Percentiles rank a stretch among this genome's conserved stretches.
phyloP scores from a whole-genome alignment of 768 basidiomycete species.

The Basidioascus undulatus region DNA sequence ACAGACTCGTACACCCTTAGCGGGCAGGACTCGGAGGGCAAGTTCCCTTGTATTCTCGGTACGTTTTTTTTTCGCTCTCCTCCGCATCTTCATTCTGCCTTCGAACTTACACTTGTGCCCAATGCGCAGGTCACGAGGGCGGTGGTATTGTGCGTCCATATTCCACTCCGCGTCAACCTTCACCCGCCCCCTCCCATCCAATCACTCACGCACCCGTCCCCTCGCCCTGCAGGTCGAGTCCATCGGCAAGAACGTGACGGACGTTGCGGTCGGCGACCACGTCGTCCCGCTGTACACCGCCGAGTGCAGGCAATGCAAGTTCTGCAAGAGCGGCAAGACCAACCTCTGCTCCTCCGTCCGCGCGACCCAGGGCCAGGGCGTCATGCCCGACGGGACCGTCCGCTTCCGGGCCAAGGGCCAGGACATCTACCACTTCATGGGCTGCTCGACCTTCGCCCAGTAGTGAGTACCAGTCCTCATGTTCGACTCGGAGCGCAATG shows the following conservation, averaged over 20 bases:
- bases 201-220: background rate
- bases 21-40: conserved; percentile 76
- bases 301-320: conserved; percentile 94
- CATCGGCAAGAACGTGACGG: conserved; percentile 86
- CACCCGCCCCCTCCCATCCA: background rate
- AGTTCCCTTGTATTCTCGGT: conserved; percentile 13
- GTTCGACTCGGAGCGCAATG: background rate
- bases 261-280: conserved; percentile 63
- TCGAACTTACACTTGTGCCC: conserved; percentile 3
- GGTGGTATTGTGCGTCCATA: conserved; percentile 49
- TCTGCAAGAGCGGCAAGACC: conserved; percentile 94
- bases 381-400: conserved; percentile 73
- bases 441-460: conserved; percentile 96
- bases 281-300: conserved; percentile 42
- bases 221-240: conserved; percentile 54
- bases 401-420: conserved; percentile 81
- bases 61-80: background rate
- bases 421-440: conserved; percentile 87
- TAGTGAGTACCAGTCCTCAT: too few relatives aligned
- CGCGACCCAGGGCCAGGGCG: conserved; percentile 66
- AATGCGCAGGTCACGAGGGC: conserved; percentile 70
- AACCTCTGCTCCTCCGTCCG: conserved; percentile 56
- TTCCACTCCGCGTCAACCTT: background rate
- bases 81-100: conserved; percentile 16
- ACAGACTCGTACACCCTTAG: conserved; percentile 84